phyloP scores from a whole-genome alignment of 805 yeast species.

The Dipodascus albidus region DNA sequence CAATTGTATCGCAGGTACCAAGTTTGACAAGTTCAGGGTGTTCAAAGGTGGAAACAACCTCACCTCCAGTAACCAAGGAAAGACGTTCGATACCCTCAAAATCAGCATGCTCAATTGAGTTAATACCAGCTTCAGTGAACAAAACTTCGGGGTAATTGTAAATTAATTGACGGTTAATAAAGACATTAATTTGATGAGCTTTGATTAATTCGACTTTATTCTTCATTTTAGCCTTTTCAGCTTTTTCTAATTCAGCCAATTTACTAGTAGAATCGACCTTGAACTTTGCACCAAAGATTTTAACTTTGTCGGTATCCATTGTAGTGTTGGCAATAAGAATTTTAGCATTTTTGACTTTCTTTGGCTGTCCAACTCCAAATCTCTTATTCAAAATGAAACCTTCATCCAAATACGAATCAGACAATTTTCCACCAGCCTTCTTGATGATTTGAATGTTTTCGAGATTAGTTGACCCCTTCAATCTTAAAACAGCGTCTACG shows the following conservation, averaged over 20 bases:
- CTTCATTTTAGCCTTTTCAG: conserved; percentile 91
- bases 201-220: conserved; percentile 79
- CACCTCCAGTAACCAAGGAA: conserved; percentile 96
- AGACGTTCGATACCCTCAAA: conserved; percentile 96
- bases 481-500: conserved; percentile 84
- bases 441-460: conserved; percentile 90
- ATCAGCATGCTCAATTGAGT: conserved; percentile 95
- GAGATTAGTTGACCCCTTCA: conserved; percentile 77
- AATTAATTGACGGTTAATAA: conserved; percentile 91
- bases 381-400: conserved; percentile 87
- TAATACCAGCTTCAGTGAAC: conserved; percentile 76
- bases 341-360: conserved; percentile 66
- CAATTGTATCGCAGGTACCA: conserved; percentile 82
- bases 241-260: conserved; percentile 86
- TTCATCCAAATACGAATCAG: conserved; percentile 90
- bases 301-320: conserved; percentile 90
- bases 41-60: conserved; percentile 94
- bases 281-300: conserved; percentile 94
- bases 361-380: conserved; percentile 93
- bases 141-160: conserved; percentile 97
- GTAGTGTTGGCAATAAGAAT: conserved; percentile 92
- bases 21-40: conserved; percentile 74
- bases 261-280: conserved; percentile 92
- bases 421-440: conserved; percentile 83
- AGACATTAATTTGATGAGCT: conserved; percentile 76